Evolutionary conservation across 2,329 filamentous ascomycete genomes (phyloP).

Genomic region (Ophiostoma montium): DNA sequence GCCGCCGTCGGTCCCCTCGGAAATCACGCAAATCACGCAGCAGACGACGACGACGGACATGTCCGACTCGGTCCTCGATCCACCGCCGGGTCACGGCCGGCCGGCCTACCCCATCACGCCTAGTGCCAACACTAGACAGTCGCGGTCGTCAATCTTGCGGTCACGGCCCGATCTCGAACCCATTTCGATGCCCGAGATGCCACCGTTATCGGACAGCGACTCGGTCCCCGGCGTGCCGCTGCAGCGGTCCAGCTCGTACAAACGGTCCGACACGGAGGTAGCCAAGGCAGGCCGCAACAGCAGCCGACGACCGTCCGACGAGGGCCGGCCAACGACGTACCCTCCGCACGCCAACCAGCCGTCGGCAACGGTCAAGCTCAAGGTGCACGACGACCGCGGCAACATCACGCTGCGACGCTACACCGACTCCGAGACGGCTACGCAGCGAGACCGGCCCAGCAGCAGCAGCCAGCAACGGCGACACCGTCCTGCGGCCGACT

Average conservation of each 20-base stretch:
- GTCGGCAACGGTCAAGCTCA: conserved; percentile 40
- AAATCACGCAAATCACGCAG: conserved; percentile 5
- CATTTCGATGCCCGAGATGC: conserved; percentile 39
- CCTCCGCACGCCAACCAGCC: conserved; percentile 26
- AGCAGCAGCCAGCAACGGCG: conserved; percentile 22
- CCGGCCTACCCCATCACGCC: background rate
- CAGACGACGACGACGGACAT: conserved; percentile 17
- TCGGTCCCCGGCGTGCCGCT: conserved; percentile 29
- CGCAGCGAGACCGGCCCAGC: conserved; percentile 27
- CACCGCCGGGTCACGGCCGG: conserved; percentile 10
- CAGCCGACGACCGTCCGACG: conserved; percentile 5
- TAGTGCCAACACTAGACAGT: background rate
- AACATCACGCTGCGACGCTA: conserved; percentile 48
- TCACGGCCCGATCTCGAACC: conserved; percentile 26
- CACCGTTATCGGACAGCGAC: conserved; percentile 34
- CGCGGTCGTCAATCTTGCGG: conserved; percentile 21
- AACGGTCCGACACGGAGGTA: conserved; percentile 31
- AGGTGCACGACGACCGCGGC: conserved; percentile 44
- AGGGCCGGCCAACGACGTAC: conserved; percentile 1
- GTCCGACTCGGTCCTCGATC: conserved; percentile 25
- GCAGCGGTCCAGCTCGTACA: conserved; percentile 28
- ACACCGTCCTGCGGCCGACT: conserved; percentile 22
- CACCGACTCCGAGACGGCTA: conserved; percentile 41
- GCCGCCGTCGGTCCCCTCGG: conserved; percentile 13
- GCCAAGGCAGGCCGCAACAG: conserved; percentile 22